Conservation (phyloP, 208 protist species). For the Leishmania turanica region DNA sequence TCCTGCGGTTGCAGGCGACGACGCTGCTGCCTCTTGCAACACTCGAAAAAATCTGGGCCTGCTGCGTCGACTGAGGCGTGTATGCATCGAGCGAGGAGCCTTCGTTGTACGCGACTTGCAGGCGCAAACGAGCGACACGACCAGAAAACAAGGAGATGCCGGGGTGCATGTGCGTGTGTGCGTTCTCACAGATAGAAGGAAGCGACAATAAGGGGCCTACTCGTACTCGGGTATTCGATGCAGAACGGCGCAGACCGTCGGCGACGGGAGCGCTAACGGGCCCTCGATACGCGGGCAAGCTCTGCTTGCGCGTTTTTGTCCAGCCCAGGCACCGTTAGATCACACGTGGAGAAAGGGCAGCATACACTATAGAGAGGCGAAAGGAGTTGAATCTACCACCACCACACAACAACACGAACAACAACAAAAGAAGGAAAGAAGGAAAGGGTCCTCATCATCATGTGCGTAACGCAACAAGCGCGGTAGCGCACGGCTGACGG, state of each 20-base stretch:
- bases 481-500: background rate
- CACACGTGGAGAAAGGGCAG: background rate
- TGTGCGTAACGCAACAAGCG: background rate
- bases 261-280: background rate
- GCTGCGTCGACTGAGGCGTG: constrained; percentile 14
- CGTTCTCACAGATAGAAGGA: no score
- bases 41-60: constrained; percentile 31
- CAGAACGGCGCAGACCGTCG: background rate
- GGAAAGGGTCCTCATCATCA: background rate
- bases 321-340: background rate
- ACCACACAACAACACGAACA: background rate
- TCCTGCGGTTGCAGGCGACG: constrained; percentile 30
- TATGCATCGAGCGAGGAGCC: background rate
- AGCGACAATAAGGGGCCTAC: background rate
- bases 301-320: background rate
- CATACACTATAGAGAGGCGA: background rate
- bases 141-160: background rate
- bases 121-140: background rate
- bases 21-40: constrained; percentile 27
- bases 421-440: no score
- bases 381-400: background rate
- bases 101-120: background rate
- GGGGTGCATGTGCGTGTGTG: background rate
- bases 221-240: background rate
- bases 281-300: background rate